phyloP scores from a whole-genome alignment of 345 rosid genomes.

The Dipteronia dyeriana region DNA sequence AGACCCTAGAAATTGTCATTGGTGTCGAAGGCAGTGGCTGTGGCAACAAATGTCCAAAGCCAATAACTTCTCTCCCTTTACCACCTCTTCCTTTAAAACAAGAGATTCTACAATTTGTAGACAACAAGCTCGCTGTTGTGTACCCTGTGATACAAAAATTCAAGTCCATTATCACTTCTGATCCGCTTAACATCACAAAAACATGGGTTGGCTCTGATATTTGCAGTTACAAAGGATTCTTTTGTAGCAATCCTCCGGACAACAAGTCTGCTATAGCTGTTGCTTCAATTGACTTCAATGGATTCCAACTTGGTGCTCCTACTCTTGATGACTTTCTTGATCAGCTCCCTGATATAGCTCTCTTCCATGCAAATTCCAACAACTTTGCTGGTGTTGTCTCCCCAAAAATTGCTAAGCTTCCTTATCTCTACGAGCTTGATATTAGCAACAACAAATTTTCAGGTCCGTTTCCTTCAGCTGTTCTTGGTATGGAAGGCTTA shows the following conservation, averaged over 20 bases:
- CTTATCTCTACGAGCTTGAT: slow-evolving; percentile 83
- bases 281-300: slow-evolving; percentile 89
- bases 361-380: slow-evolving; percentile 92
- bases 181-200: slow-evolving; percentile 65
- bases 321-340: slow-evolving; percentile 77
- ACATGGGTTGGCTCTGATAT: slow-evolving; percentile 79
- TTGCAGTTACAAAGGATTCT: slow-evolving; percentile 79
- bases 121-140: slow-evolving; percentile 66
- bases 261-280: slow-evolving; percentile 67
- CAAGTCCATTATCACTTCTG: slow-evolving; percentile 66
- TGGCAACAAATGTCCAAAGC: slow-evolving; percentile 20
- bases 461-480: slow-evolving; percentile 68
- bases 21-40: slow-evolving; percentile 17
- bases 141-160: slow-evolving; percentile 79
- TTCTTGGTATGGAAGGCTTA: slow-evolving; percentile 53
- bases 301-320: slow-evolving; percentile 75
- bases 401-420: slow-evolving; percentile 55
- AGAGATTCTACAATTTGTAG: slow-evolving; percentile 44
- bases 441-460: slow-evolving; percentile 74
- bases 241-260: slow-evolving; percentile 80
- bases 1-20: slow-evolving; percentile 2
- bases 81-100: slow-evolving; percentile 27
- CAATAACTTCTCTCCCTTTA: slow-evolving; percentile 3
- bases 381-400: slow-evolving; percentile 62
- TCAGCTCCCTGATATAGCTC: slow-evolving; percentile 66